Conservation (phyloP, 176 grass and related monocot genomes). For the Lolium rigidum region DNA sequence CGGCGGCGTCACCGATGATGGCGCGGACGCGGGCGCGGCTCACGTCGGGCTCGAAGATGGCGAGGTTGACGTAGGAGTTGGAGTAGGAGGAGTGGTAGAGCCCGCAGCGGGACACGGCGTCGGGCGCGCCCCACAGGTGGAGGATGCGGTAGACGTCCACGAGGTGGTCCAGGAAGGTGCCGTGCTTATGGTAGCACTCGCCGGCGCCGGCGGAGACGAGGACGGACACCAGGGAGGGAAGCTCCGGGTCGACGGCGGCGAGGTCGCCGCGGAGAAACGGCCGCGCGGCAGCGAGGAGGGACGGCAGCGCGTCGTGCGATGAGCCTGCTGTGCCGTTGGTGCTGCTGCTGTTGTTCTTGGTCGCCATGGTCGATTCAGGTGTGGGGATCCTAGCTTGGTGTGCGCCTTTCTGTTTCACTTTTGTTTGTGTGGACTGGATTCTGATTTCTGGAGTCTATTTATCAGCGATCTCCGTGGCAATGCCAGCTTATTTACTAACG, state of each 20-base stretch:
- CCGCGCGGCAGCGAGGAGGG: conserved; percentile 52
- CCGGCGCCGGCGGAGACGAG: conserved; percentile 61
- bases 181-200: conserved; percentile 96
- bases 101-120: conserved; percentile 63
- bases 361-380: background rate
- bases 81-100: conserved; percentile 93
- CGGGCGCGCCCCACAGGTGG: conserved; percentile 63
- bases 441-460: background rate
- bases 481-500: background rate
- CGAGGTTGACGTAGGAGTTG: conserved; percentile 91
- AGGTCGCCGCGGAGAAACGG: conserved; percentile 73
- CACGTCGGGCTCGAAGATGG: conserved; percentile 75
- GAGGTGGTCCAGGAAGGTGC: conserved; percentile 85
- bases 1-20: conserved; percentile 55
- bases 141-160: conserved; percentile 67
- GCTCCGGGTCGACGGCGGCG: conserved; percentile 55
- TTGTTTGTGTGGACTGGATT: background rate
- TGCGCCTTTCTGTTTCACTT: background rate
- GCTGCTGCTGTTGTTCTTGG: background rate
- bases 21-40: conserved; percentile 44
- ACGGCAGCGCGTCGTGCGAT: background rate
- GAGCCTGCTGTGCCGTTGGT: background rate
- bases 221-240: conserved; percentile 56
- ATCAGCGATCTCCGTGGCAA: background rate
- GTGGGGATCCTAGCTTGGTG: background rate